Evolutionary conservation across 805 yeast species (phyloP).

Genomic region (Vanderwaltozyma polyspora): DNA sequence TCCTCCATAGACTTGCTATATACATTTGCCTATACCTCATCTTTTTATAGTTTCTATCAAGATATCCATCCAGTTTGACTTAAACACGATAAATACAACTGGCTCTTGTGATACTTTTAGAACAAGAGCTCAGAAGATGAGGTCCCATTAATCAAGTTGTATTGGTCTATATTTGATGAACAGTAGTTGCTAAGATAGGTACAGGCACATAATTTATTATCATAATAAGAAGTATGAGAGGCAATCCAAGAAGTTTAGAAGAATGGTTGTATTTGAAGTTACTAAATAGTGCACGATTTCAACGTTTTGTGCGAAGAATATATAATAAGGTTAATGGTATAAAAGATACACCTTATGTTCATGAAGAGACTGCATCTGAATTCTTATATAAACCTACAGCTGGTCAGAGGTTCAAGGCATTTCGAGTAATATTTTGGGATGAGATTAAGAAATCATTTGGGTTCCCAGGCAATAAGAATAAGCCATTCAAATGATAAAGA

Average conservation of each 20-base stretch:
- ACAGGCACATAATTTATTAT: too few relatives aligned
- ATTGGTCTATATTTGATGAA: too few relatives aligned
- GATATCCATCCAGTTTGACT: too few relatives aligned
- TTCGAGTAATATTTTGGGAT: slow-evolving; percentile 43
- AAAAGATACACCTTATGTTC: slow-evolving; percentile 32
- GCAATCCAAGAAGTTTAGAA: slow-evolving; percentile 32
- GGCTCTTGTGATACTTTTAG: too few relatives aligned
- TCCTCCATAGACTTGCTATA: too few relatives aligned
- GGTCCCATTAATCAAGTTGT: too few relatives aligned
- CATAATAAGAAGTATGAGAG: slow-evolving; percentile 9
- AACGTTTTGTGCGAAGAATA: slow-evolving; percentile 48
- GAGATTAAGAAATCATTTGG: slow-evolving; percentile 50
- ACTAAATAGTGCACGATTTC: slow-evolving; percentile 47
- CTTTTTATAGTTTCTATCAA: too few relatives aligned
- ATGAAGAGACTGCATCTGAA: slow-evolving; percentile 8
- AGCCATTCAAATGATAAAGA: not conserved
- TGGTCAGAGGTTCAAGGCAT: slow-evolving; percentile 50
- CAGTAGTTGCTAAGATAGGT: too few relatives aligned
- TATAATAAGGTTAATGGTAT: slow-evolving; percentile 55
- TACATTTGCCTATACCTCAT: too few relatives aligned
- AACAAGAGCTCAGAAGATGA: too few relatives aligned
- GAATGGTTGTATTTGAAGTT: slow-evolving; percentile 39
- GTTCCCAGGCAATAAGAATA: slow-evolving; percentile 22
- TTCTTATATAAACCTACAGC: slow-evolving; percentile 37
- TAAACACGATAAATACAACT: too few relatives aligned